A percentile compares a stretch with the other conserved stretches of the same genome.
These are phyloP conservation scores for Nicotiana tabacum DNA, from an alignment of 257 asterid species.

Conservation along the genomic window DNA sequence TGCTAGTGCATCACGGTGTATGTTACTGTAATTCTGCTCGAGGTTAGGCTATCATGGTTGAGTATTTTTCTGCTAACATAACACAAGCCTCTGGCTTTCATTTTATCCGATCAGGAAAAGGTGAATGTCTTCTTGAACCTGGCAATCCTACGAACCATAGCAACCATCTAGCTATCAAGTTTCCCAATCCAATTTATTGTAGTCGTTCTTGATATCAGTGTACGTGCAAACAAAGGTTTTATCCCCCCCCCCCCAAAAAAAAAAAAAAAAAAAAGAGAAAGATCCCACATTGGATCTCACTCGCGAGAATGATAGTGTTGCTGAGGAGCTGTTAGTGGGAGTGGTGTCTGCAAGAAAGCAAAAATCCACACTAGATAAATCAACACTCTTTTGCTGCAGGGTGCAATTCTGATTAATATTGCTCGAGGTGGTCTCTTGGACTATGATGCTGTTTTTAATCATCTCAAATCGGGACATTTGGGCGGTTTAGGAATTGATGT, in stretches of 20 bases:
- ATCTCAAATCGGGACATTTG: slow-evolving; percentile 76
- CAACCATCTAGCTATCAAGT: background rate
- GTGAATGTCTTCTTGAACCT: background rate
- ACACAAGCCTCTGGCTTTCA: background rate
- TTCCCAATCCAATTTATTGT: background rate
- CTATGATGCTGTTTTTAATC: slow-evolving; percentile 58
- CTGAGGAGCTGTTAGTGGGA: background rate
- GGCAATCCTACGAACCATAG: background rate
- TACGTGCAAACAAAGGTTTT: background rate
- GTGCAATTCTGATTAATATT: slow-evolving; percentile 65
- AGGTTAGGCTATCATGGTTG: background rate
- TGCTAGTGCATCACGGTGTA: background rate
- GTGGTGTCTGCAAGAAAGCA: background rate
- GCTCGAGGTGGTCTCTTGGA: slow-evolving; percentile 90
- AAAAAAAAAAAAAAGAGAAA: background rate
- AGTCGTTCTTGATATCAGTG: background rate
- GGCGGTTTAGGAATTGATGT: slow-evolving; percentile 97
- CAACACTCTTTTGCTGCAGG: slow-evolving; percentile 37
- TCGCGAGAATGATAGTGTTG: background rate
- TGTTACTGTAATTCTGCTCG: background rate
- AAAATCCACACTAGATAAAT: background rate
- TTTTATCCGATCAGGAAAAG: background rate
- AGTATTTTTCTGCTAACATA: background rate
- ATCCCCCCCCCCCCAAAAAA: background rate
- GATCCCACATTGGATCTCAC: background rate